Base-by-base conservation (phyloP, 2,329 filamentous ascomycete genomes). In the Cryphonectria carpinicola region DNA sequence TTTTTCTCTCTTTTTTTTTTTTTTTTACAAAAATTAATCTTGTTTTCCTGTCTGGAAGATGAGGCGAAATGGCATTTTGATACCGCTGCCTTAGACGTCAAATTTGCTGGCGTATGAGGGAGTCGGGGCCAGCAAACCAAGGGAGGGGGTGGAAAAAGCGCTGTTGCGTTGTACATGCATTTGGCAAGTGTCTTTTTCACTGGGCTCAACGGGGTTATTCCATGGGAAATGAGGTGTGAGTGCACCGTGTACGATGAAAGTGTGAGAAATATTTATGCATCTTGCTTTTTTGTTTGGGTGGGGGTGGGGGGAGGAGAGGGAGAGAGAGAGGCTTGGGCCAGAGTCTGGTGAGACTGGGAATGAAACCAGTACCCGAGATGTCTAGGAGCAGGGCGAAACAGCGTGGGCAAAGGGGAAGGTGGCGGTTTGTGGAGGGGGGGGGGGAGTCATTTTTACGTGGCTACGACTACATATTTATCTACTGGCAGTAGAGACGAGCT, bases 151-250 rank as follows among this genome's bases (percentile, higher is more conserved):
- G 65, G 46, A n/a, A 72, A 71, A 73, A 70, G 70, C 70, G 70
- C 70, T 32, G 46, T 65, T 72, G 64, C 68, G 71, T 70, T 69
- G 70, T 69, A 61, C 70, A 71, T 73, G 71, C 71, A 73, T 73
- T 68, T 67, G 71, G 70, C 66, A 66, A 70, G 70, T 71, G 70
- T 72, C 67, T 67, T 25, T 22, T 72, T 65, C 60, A 25, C 35
- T 70, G 65, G 67, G 66, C 61, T 70, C 70, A 61, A 58, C n/a
- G 28, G 52, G 71, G 63, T 41, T 72, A 58, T 56, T 71, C 65
- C 71, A 72, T 71, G 71, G 71, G 66, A 56, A 60, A 64, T 66
- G 19, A 58, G 71, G 52, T 70, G 71, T 66, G 46, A 62, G 17
- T 61, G 56, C 67, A 71, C 69, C 67, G 65, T 72, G 71, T 72